Conservation (phyloP, 2,329 filamentous ascomycete genomes). For the Ramichloridium luteum region DNA sequence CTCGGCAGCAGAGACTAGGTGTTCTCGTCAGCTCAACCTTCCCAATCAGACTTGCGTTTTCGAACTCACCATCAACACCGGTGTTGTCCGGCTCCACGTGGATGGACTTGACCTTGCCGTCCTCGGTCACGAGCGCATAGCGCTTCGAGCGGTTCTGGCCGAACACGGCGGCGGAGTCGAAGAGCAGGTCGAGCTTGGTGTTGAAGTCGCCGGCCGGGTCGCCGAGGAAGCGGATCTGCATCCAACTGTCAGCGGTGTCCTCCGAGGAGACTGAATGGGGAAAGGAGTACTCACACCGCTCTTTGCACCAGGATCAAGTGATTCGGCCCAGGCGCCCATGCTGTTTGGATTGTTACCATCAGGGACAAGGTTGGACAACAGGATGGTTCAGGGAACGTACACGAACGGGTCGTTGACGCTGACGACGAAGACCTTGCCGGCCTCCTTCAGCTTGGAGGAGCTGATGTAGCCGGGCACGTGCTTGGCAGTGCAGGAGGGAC, state of each 20-base stretch:
- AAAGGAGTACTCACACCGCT: constrained; percentile 49
- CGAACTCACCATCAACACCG: constrained; percentile 55
- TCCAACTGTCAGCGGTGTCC: no score
- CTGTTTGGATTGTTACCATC: no score
- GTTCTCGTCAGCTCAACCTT: not conserved
- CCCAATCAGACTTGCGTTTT: not conserved
- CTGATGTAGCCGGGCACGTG: constrained; percentile 83
- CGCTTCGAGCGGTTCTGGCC: constrained; percentile 75
- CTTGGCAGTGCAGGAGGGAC: constrained; percentile 50
- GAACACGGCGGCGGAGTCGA: constrained; percentile 69
- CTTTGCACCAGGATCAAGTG: constrained; percentile 60
- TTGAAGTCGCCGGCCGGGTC: constrained; percentile 73
- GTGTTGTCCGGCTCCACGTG: constrained; percentile 84
- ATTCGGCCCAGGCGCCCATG: constrained; percentile 78
- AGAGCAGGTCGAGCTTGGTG: constrained; percentile 68
- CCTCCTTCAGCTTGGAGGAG: constrained; percentile 63
- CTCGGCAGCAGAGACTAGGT: constrained; percentile 10
- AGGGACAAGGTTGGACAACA: no score
- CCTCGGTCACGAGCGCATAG: constrained; percentile 70
- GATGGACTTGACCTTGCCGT: constrained; percentile 71
- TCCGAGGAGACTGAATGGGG: not conserved
- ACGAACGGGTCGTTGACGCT: constrained; percentile 92
- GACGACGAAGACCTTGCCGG: constrained; percentile 78
- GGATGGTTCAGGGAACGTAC: no score
- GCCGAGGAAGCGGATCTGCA: constrained; percentile 74